Evolutionary conservation across 2,329 filamentous ascomycete genomes (phyloP), one percentile per base, ranked within the genome.

Genomic region (Fusarium tricinctum): DNA sequence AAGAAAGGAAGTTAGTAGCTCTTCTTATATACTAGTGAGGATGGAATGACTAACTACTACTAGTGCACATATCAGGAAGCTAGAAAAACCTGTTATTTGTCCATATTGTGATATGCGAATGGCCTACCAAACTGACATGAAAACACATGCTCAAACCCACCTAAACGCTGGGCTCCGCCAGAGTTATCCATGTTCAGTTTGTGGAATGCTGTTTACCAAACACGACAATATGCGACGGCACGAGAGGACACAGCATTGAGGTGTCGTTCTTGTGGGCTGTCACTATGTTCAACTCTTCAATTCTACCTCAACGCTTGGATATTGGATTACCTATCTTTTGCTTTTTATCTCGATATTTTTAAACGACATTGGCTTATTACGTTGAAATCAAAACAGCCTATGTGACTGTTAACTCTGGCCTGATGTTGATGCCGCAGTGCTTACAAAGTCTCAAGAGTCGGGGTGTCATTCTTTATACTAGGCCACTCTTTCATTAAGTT

Each of bases 61-160:
- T 9, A 48, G 45, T n/a, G 32, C 45, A 35, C 45, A 48, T n/a
- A 48, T 48, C 30, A 48, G 45, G 9, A 8, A 23, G 32, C 19
- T 23, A 35, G 45, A 48, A 22, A 48, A 35, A 12, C 30, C 45
- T 26, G 45, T 48, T 10, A 38, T 48, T 13, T 48, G 45, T 48
- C 30, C 45, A 12, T 12, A 9, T 19, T 48, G 45, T 10, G 8
- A 48, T 48, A 48, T 4, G 6, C 45, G 45, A 14, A 48, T 38
- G 45, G 30, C 19, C 6, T 48, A 48, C 15, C 30, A 48, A 38
- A 12, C 20, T 48, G 30, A 35, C 19, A 48, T 48, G 19, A 48
- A 22, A 48, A 48, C 9, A 8, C 30, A 48, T 14, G 32, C 32
- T 17, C 20, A 35, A 35, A 48, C 45, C 15, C 30, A 48, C 35